Percentiles rank a stretch among this genome's conserved stretches.
phyloP scores from a whole-genome alignment of 2,329 filamentous ascomycete species.

The Allantophomopsis lycopodina region DNA sequence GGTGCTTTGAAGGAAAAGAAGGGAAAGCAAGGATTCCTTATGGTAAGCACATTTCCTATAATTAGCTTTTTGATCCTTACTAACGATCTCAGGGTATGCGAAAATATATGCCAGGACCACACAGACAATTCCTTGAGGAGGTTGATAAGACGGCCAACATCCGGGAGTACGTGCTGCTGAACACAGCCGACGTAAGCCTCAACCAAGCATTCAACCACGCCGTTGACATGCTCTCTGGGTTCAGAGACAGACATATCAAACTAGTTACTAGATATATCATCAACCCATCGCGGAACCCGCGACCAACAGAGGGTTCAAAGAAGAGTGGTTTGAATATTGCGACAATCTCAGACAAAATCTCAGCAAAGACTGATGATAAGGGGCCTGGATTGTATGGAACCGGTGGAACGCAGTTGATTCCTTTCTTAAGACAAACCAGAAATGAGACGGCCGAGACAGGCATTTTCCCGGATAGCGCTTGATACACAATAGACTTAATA shows the following conservation, averaged over 20 bases:
- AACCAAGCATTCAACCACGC: slow-evolving; percentile 58
- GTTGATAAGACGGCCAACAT: slow-evolving; percentile 62
- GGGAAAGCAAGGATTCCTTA: slow-evolving; percentile 7
- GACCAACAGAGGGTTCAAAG: slow-evolving; percentile 12
- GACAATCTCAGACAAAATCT: slow-evolving; percentile 18
- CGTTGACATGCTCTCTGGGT: slow-evolving; percentile 57
- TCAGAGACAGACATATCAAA: slow-evolving; percentile 78
- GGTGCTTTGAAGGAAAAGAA: slow-evolving; percentile 15
- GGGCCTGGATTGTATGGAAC: slow-evolving; percentile 53
- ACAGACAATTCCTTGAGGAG: slow-evolving; percentile 47
- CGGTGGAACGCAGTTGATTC: slow-evolving; percentile 74
- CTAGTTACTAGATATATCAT: slow-evolving; percentile 89
- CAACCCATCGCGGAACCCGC: slow-evolving; percentile 46
- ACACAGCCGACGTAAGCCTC: slow-evolving; percentile 31
- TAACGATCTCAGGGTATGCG: slow-evolving; percentile 47
- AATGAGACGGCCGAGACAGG: slow-evolving; percentile 66
- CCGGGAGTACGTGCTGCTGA: slow-evolving; percentile 44
- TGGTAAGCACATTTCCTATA: slow-evolving; percentile 4
- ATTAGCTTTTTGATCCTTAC: background rate
- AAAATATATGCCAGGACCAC: slow-evolving; percentile 79
- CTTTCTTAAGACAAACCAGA: slow-evolving; percentile 77
- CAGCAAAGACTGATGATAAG: slow-evolving; percentile 10
- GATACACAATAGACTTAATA: too few relatives aligned
- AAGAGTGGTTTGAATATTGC: slow-evolving; percentile 27
- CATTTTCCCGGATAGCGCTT: background rate